A percentile compares a stretch with the other conserved stretches of the same genome.
Conservation (phyloP, 1,139 yeast species). For the Debaryomyces udenii region DNA sequence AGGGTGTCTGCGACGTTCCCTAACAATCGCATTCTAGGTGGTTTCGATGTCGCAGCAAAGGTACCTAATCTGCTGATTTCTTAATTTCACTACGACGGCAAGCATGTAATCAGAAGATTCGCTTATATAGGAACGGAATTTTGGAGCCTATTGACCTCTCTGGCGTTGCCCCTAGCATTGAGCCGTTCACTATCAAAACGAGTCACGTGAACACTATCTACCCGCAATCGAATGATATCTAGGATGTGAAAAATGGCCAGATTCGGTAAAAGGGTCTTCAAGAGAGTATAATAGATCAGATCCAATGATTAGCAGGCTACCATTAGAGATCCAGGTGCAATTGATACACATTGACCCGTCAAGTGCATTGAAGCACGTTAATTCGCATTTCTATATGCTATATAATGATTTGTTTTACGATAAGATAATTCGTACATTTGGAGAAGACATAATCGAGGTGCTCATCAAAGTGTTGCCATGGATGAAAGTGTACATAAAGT, state of each 20-base stretch:
- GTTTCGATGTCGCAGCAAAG: no score
- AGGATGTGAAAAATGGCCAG: not conserved
- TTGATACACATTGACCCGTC: conserved; percentile 45
- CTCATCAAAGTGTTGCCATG: conserved; percentile 40
- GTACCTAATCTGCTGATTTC: no score
- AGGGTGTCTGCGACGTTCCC: no score
- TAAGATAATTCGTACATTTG: conserved; percentile 46
- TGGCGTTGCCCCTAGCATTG: no score
- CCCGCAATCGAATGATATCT: not conserved
- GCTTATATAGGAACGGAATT: no score
- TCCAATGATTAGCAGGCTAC: conserved; percentile 38
- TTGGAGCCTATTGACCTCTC: no score
- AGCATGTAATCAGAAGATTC: no score
- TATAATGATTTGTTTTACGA: conserved; percentile 54
- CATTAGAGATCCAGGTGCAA: conserved; percentile 52
- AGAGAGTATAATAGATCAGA: not conserved
- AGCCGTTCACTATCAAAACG: no score
- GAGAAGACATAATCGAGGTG: conserved; percentile 36
- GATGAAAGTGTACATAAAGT: conserved; percentile 46
- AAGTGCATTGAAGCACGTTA: conserved; percentile 44
- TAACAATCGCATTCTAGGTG: no score
- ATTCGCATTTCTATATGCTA: conserved; percentile 46
- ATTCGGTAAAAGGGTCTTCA: no score
- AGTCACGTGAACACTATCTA: not conserved
- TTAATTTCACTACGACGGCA: no score